Base-by-base conservation (phyloP, 352 stramenopile genomes). In the Ochromonadaceae sp. region DNA sequence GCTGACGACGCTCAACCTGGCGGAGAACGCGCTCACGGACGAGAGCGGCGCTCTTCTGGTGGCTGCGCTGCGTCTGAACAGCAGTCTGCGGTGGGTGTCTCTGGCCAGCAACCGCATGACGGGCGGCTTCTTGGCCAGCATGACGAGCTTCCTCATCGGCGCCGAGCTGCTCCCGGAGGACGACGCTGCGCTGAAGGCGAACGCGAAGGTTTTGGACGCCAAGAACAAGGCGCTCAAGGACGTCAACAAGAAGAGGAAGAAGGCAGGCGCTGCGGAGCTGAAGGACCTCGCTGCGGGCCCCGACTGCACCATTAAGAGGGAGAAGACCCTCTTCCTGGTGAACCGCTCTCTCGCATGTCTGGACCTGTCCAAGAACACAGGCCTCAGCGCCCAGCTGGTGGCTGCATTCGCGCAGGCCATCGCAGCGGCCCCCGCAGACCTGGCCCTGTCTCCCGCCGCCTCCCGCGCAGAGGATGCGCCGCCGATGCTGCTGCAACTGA, bases 241-340 rank as follows among this genome's bases (percentile, higher is more conserved):
- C 35, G 20, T 30, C 34, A 60, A 60, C 31, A 60, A 60, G 26
- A 60, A 60, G 25, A 60, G 52, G 32, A 60, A 60, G 31, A 60
- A 60, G 35, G 14, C 52, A 28, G 28, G 28, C 32, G 25, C 34
- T n/a, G 2, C 22, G 34, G 52, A 60, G 15, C 32, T 60, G 1
- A 9, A 7, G 20, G 52, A 60, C 30, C 15, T 58, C 25, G 9
- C 25, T 28, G 9, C 52, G 14, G 20, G 30, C 2, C 28, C 31
- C 43, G 52, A 60, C 9, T 48, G 43, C 26, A 26, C 30, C n/a
- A 53, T n/a, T n/a, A n/a, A n/a, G n/a, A n/a, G n/a, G n/a, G n/a
- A n/a, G n/a, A n/a, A n/a, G n/a, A n/a, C n/a, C n/a, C n/a, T n/a
- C n/a, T n/a, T n/a, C n/a, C n/a, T n/a, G n/a, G n/a, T n/a, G n/a